Conservation (phyloP, 345 rosid species). For the Pistacia integerrima region DNA sequence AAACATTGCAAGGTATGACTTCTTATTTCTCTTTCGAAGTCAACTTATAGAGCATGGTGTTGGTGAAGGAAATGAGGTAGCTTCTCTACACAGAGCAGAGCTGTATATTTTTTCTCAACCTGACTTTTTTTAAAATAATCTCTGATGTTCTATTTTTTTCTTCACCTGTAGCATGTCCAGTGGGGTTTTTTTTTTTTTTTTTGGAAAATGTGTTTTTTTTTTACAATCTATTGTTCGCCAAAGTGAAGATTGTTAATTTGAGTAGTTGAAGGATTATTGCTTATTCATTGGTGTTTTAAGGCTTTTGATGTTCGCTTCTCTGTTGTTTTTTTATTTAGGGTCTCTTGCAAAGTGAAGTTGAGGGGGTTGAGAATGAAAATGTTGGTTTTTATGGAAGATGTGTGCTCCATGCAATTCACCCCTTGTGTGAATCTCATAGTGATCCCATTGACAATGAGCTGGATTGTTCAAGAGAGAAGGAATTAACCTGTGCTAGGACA, state of each 20-base stretch:
- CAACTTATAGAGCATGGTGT: neutral
- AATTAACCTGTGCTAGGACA: slow-evolving; percentile 50
- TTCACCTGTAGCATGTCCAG: neutral
- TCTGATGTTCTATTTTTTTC: neutral
- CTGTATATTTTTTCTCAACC: neutral
- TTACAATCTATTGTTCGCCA: neutral
- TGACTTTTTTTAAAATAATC: neutral
- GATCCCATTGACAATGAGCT: slow-evolving; percentile 22
- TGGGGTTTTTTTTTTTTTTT: neutral
- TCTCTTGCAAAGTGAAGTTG: slow-evolving; percentile 56
- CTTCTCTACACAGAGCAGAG: neutral
- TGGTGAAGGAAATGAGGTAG: neutral
- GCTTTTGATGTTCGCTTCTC: neutral
- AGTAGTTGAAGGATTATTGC: neutral
- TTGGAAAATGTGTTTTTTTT: neutral
- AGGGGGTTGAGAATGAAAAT: slow-evolving; percentile 45
- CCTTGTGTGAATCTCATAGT: slow-evolving; percentile 24
- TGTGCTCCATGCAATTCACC: slow-evolving; percentile 33
- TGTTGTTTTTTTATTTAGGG: slow-evolving; percentile 31
- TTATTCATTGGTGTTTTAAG: neutral
- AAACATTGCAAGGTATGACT: neutral
- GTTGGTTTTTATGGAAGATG: slow-evolving; percentile 58
- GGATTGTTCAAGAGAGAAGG: slow-evolving; percentile 23
- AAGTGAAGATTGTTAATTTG: neutral
- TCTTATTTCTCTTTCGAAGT: neutral